phyloP scores from a whole-genome alignment of 1,284 basidiomycete genomes.

The Coriolopsis trogii region DNA sequence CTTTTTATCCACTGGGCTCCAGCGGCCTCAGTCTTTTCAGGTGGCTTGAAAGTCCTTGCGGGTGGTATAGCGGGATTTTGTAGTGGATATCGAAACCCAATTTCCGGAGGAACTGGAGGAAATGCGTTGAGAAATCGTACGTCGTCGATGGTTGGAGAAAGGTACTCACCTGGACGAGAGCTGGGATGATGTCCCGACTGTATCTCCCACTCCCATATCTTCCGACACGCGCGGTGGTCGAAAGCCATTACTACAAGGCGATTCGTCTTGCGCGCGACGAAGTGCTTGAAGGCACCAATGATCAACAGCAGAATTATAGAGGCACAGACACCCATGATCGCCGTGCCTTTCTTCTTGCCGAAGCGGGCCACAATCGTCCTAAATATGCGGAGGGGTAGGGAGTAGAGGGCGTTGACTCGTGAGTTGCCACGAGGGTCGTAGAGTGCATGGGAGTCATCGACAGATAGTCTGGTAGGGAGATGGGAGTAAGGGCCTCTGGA shows the following conservation, averaged over 20 bases:
- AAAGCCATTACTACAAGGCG: constrained; percentile 81
- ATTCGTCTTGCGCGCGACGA: constrained; percentile 56
- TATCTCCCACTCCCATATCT: constrained; percentile 95
- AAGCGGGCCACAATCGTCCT: constrained; percentile 59
- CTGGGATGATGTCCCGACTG: constrained; percentile 90
- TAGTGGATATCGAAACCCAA: constrained; percentile 62
- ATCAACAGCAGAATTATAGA: constrained; percentile 50
- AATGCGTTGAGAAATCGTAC: background rate
- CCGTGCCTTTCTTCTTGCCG: no score
- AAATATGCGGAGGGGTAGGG: constrained; percentile 59
- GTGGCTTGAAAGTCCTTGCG: constrained; percentile 43
- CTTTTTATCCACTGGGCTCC: constrained; percentile 56
- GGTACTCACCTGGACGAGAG: constrained; percentile 64
- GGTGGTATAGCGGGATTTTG: constrained; percentile 76
- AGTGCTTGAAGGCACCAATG: constrained; percentile 55
- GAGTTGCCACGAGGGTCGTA: no score
- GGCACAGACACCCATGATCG: constrained; percentile 54
- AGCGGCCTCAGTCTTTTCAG: constrained; percentile 41
- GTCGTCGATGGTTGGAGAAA: background rate
- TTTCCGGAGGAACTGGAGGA: constrained; percentile 74
- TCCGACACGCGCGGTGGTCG: constrained; percentile 73
- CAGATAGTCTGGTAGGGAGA: no score
- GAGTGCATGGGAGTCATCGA: no score
- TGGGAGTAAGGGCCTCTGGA: no score
- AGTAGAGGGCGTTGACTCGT: constrained; percentile 53